A percentile compares a stretch with the other conserved stretches of the same genome.
These are phyloP conservation scores for Candida khao-thaluensis DNA, from an alignment of 805 yeast species.

Conservation along the genomic window DNA sequence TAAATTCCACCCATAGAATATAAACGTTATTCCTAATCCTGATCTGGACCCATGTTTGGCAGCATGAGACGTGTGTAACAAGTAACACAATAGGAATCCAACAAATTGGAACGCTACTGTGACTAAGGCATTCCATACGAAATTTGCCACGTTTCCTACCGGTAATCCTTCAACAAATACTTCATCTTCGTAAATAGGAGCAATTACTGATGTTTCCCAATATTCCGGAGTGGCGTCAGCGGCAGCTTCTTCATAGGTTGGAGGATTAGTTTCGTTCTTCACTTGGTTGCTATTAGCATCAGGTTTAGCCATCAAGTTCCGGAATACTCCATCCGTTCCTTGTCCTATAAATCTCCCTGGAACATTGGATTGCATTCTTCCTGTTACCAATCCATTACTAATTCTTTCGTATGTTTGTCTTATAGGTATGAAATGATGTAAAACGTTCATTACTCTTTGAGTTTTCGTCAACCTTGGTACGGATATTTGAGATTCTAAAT, in stretches of 20 bases:
- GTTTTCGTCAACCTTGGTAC: constrained; percentile 22
- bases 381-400: constrained; percentile 40
- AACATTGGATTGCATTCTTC: constrained; percentile 40
- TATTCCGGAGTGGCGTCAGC: constrained; percentile 94
- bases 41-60: constrained; percentile 93
- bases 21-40: constrained; percentile 83
- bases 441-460: constrained; percentile 31
- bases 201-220: constrained; percentile 87
- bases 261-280: constrained; percentile 59
- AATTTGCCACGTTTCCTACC: constrained; percentile 86
- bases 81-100: constrained; percentile 86
- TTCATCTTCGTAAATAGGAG: constrained; percentile 82
- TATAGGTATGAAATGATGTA: constrained; percentile 36
- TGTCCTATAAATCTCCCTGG: constrained; percentile 48
- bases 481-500: constrained; percentile 30
- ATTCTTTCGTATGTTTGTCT: constrained; percentile 43
- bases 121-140: constrained; percentile 86
- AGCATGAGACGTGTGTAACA: constrained; percentile 94
- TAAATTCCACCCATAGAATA: constrained; percentile 55
- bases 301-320: constrained; percentile 89
- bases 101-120: constrained; percentile 91
- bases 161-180: constrained; percentile 94
- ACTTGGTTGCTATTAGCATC: constrained; percentile 42
- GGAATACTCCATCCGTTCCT: constrained; percentile 85
- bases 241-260: constrained; percentile 93